phyloP scores from a whole-genome alignment of 2,329 filamentous ascomycete species.

The Aspergillus arachidicola region DNA sequence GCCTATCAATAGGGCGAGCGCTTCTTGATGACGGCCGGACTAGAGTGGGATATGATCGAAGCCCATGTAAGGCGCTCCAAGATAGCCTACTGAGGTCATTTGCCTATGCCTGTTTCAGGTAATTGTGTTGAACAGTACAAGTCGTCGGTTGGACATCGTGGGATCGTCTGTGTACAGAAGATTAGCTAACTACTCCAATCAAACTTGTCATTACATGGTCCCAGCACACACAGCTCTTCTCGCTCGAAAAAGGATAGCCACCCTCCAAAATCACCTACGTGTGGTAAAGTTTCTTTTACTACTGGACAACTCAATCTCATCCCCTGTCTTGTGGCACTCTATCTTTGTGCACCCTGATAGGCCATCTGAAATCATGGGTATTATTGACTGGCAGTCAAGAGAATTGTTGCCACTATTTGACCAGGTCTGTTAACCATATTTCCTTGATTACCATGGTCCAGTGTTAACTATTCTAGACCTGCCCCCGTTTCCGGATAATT shows the following conservation, averaged over 20 bases:
- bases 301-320: constrained; percentile 25
- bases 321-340: constrained; percentile 36
- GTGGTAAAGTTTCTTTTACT: constrained; percentile 31
- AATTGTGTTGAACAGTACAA: constrained; percentile 33
- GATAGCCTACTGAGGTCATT: neutral
- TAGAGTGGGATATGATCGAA: constrained; percentile 12
- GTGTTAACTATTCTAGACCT: constrained; percentile 4
- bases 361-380: constrained; percentile 22
- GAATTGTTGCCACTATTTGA: constrained; percentile 38
- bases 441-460: constrained; percentile 39
- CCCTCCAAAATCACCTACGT: constrained; percentile 34
- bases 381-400: constrained; percentile 33
- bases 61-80: constrained; percentile 14
- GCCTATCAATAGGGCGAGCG: constrained; percentile 38
- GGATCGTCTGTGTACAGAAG: constrained; percentile 34
- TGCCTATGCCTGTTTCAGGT: constrained; percentile 27
- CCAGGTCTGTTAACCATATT: constrained; percentile 35
- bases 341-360: constrained; percentile 26
- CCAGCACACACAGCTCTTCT: constrained; percentile 39
- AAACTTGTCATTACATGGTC: constrained; percentile 38
- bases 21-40: constrained; percentile 35
- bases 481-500: constrained; percentile 12
- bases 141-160: constrained; percentile 35
- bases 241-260: constrained; percentile 34
- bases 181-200: constrained; percentile 34